These are phyloP conservation scores for Zymoseptoria passerinii DNA, from an alignment of 2,329 filamentous ascomycete species.

Conservation along the genomic window DNA sequence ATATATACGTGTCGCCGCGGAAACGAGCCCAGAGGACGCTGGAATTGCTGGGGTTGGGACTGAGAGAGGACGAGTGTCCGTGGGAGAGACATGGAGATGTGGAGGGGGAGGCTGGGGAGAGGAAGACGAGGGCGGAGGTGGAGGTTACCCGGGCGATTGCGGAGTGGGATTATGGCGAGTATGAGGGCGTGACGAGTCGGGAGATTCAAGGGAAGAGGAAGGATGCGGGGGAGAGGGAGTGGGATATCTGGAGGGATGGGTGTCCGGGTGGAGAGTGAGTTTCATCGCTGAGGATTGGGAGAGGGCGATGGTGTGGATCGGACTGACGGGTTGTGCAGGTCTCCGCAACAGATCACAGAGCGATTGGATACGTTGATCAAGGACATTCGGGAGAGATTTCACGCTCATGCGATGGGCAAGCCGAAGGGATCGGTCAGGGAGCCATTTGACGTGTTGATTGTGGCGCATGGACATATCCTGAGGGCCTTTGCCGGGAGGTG, in stretches of 20 bases:
- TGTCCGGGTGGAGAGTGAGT: constrained; percentile 63
- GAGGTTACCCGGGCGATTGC: constrained; percentile 44
- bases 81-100: constrained; percentile 44
- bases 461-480: constrained; percentile 85
- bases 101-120: constrained; percentile 19
- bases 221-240: constrained; percentile 46
- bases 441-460: constrained; percentile 63
- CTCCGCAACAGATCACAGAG: constrained; percentile 61
- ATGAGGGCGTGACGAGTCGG: constrained; percentile 49
- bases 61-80: constrained; percentile 51
- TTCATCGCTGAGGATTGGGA: background rate
- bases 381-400: constrained; percentile 55
- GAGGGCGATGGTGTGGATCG: background rate
- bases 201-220: constrained; percentile 44
- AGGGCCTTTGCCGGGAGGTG: constrained; percentile 82
- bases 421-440: constrained; percentile 28
- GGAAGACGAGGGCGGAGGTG: constrained; percentile 35
- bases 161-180: constrained; percentile 57
- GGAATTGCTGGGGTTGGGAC: constrained; percentile 71
- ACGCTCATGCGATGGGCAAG: constrained; percentile 45
- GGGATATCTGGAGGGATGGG: constrained; percentile 85
- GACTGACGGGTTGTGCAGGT: constrained; percentile 37
- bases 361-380: constrained; percentile 68
- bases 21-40: constrained; percentile 81
- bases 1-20: constrained; percentile 88